Evolutionary conservation across 2,329 filamentous ascomycete species (phyloP), one percentile per base, ranked within the genome.

Genomic region (Magnaporthiopsis incrustans): DNA sequence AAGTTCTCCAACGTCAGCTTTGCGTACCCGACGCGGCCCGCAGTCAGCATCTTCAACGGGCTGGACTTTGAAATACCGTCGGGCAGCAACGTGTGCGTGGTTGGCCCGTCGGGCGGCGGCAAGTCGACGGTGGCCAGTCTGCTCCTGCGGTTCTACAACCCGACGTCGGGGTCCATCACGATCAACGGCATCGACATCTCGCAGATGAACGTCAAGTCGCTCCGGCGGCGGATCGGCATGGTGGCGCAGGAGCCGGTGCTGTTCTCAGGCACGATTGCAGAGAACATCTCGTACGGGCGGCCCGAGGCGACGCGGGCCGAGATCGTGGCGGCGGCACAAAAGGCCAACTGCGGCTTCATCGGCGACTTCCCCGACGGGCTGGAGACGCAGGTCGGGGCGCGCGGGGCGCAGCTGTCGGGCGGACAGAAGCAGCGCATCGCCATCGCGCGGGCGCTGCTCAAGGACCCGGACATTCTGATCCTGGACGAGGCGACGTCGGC

Each of bases 391-490:
- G 95, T 97, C 35, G 96, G 96, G 63, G 90, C 94, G 22, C 85
- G 95, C 68, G 95, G 95, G 44, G 93, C 94, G 1, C 94, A 98
- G 76, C 83, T 99, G 0, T 97, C 92, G 11, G 95, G 95, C 62
- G 95, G 95, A 0, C 95, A 99, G 77, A 98, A 98, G 78, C 95
- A 99, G 76, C 89, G 95, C 67, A 98, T 99, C 71, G 95, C 95
- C 53, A 99, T 99, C 74, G 95, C 95, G 6, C 87, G 96, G 64
- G 95, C 95, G 15, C 82, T 99, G 33, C 87, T 99, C 70, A 98
- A 98, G 77, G 86, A 97, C 67, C 96, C 96, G 0, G 95, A 99
- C 77, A 98, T 99, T 67, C 81, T 99, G 33, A 96, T 99, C 66
- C 85, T 99, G 0, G 95, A 99, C 72, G 95, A 99, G 81, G 91